These are phyloP conservation scores for Nematocida ironsii DNA, from an alignment of 371 early-diverging fungal genomes.

Conservation along the genomic window DNA sequence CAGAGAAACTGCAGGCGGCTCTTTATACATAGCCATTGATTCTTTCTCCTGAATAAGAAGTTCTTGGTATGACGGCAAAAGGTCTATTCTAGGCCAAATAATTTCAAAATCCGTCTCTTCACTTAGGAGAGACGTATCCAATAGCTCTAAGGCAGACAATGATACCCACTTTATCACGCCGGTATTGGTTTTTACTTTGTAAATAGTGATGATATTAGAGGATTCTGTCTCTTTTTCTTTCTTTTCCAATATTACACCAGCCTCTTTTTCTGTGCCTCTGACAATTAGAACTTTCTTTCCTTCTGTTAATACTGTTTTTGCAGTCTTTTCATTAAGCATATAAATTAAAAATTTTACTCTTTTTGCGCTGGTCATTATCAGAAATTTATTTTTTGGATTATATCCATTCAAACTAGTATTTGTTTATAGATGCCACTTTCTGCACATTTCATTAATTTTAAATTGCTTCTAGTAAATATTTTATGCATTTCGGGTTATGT, in stretches of 20 bases:
- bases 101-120: constrained; percentile 1
- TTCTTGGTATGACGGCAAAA: not conserved
- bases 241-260: constrained; percentile 32
- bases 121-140: constrained; percentile 1
- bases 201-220: constrained; percentile 18
- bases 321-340: constrained; percentile 30
- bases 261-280: constrained; percentile 17
- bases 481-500: no score
- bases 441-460: no score
- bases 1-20: not conserved
- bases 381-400: no score
- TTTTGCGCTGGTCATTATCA: not conserved
- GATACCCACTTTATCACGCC: constrained; percentile 43
- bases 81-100: constrained; percentile 11
- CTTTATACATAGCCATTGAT: constrained; percentile 11
- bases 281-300: constrained; percentile 20
- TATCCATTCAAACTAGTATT: no score
- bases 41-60: constrained; percentile 4
- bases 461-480: no score
- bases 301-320: constrained; percentile 23
- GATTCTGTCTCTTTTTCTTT: constrained; percentile 25
- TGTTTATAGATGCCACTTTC: no score
- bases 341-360: constrained; percentile 14
- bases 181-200: constrained; percentile 29
- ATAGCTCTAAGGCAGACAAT: not conserved